phyloP scores from a whole-genome alignment of 2,329 filamentous ascomycete species.

The Dothidotthia symphoricarpi region DNA sequence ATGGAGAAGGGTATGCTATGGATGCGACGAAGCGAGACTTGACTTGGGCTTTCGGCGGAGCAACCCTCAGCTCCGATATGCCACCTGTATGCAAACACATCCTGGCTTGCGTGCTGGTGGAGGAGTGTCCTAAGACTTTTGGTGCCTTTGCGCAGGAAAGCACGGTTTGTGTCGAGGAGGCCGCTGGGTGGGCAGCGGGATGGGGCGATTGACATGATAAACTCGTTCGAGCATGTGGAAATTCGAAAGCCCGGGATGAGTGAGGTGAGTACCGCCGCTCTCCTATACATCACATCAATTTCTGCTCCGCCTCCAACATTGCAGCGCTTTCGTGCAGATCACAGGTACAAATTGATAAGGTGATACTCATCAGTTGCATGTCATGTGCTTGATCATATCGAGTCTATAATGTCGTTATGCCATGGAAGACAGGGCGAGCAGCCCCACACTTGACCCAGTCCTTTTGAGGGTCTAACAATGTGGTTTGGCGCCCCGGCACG shows the following conservation, averaged over 20 bases:
- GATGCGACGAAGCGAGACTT: slow-evolving; percentile 3
- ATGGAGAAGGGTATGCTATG: slow-evolving; percentile 2
- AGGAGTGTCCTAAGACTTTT: slow-evolving; percentile 61
- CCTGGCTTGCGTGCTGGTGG: slow-evolving; percentile 74
- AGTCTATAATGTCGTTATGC: slow-evolving; percentile 31
- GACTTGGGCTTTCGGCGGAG: slow-evolving; percentile 52
- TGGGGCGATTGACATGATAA: slow-evolving; percentile 31
- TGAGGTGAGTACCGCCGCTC: too few species aligned
- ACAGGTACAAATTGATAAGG: too few species aligned
- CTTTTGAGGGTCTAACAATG: slow-evolving; percentile 9
- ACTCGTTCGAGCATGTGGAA: neutral
- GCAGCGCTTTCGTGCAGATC: too few species aligned
- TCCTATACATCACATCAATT: too few species aligned
- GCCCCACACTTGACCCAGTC: too few species aligned
- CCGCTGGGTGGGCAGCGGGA: slow-evolving; percentile 64
- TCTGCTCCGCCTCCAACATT: too few species aligned
- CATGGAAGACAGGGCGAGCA: neutral
- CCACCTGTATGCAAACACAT: slow-evolving; percentile 81
- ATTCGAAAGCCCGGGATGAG: too few species aligned
- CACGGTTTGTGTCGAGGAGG: slow-evolving; percentile 60
- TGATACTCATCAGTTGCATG: neutral
- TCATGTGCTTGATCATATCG: slow-evolving; percentile 16
- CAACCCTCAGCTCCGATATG: slow-evolving; percentile 44
- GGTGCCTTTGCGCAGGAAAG: slow-evolving; percentile 56
- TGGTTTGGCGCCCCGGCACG: slow-evolving; percentile 4